Percentiles rank a stretch among this genome's conserved stretches.
These are phyloP conservation scores for Nigrospora sphaerica DNA, from an alignment of 2,329 filamentous ascomycete genomes.

Conservation along the genomic window DNA sequence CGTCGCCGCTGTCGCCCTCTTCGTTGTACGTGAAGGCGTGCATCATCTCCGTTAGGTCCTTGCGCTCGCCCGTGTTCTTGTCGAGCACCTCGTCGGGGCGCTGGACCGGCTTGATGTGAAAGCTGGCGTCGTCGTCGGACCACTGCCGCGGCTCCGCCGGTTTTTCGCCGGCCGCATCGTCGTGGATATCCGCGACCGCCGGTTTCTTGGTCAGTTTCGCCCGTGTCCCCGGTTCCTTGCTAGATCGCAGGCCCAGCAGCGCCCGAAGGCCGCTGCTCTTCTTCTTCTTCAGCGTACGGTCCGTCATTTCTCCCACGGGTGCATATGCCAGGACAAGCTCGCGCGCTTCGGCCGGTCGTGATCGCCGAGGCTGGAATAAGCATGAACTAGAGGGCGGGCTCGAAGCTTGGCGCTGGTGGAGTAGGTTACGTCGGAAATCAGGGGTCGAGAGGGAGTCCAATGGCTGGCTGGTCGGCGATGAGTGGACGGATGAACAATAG, in stretches of 20 bases:
- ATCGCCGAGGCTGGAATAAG: not conserved
- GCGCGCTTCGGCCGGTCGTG: not conserved
- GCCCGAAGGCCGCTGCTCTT: not conserved
- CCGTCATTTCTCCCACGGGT: not conserved
- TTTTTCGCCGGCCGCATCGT: not conserved
- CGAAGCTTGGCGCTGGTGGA: not conserved
- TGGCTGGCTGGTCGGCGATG: too few relatives aligned
- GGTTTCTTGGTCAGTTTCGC: not conserved
- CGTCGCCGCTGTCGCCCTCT: not conserved
- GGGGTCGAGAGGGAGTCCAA: not conserved
- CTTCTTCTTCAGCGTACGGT: not conserved
- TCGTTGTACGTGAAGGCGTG: not conserved
- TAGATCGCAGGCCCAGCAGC: not conserved
- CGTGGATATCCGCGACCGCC: not conserved
- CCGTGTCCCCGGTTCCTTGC: not conserved
- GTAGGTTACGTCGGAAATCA: not conserved
- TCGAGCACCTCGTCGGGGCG: not conserved
- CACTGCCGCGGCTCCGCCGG: not conserved
- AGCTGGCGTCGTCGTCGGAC: not conserved
- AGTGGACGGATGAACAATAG: too few relatives aligned
- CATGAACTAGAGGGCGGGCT: not conserved
- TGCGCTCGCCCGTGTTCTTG: not conserved
- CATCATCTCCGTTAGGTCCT: slow-evolving; percentile 1
- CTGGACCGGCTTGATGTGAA: not conserved
- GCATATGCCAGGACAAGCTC: not conserved